These are phyloP conservation scores for Leishmania mexicana DNA, from an alignment of 208 protist genomes.

Conservation along the genomic window DNA sequence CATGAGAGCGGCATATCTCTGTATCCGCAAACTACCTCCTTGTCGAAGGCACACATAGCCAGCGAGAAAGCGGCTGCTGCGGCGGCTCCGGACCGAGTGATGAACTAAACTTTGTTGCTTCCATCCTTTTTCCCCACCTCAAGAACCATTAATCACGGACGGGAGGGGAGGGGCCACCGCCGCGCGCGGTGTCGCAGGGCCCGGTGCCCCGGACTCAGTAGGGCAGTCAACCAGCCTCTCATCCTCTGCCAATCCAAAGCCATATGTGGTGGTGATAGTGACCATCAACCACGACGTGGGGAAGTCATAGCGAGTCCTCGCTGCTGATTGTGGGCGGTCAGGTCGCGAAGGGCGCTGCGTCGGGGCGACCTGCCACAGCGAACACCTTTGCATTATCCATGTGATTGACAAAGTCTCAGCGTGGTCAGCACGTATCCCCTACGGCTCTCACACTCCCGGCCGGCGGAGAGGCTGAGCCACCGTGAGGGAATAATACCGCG, in stretches of 20 bases:
- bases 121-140: neutral
- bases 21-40: neutral
- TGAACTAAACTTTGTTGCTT: neutral
- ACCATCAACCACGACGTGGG: neutral
- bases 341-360: neutral
- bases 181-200: neutral
- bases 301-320: neutral
- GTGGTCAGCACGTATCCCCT: neutral
- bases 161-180: too few species aligned
- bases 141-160: neutral
- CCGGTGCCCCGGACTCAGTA: neutral
- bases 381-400: neutral
- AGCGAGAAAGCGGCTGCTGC: too few species aligned
- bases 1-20: neutral
- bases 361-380: neutral
- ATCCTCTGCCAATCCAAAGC: neutral
- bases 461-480: neutral
- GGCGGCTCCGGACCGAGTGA: too few species aligned
- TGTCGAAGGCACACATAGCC: neutral
- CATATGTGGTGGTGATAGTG: neutral
- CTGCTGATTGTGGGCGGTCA: neutral
- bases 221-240: neutral
- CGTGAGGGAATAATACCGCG: neutral
- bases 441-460: neutral
- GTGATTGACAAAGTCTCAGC: neutral